Percentiles rank a stretch among this genome's conserved stretches.
Evolutionary conservation across 1,284 basidiomycete genomes (phyloP).

Genomic region (Cerioporus squamosus): DNA sequence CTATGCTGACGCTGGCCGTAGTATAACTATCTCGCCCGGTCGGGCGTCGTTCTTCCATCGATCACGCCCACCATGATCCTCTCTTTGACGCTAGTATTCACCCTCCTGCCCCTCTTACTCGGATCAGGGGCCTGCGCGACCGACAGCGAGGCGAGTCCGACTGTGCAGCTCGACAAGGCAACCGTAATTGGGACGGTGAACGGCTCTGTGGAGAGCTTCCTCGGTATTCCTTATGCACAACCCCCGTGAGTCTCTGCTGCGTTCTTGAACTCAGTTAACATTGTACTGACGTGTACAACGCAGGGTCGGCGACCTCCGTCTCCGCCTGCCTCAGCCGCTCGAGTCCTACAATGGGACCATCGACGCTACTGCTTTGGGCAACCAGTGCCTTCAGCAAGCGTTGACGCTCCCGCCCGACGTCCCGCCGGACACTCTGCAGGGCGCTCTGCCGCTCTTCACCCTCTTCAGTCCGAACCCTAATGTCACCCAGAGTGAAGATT

Average conservation of each 20-base stretch:
- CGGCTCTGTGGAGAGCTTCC: constrained; percentile 39
- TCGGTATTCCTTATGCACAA: constrained; percentile 58
- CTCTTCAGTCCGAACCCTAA: constrained; percentile 10
- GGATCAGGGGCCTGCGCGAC: no score
- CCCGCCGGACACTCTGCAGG: constrained; percentile 31
- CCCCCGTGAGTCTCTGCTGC: constrained; percentile 37
- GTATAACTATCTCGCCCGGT: no score
- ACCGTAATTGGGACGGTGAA: constrained; percentile 20
- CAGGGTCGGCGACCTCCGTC: constrained; percentile 36
- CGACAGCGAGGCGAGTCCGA: neutral
- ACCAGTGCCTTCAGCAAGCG: constrained; percentile 53
- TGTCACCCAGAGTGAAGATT: constrained; percentile 47
- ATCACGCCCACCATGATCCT: no score
- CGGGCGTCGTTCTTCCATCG: no score
- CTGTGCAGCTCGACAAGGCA: constrained; percentile 23
- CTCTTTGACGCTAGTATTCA: no score
- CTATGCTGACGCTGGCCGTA: no score
- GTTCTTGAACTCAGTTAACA: no score
- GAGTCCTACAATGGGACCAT: constrained; percentile 42
- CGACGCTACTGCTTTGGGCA: constrained; percentile 46
- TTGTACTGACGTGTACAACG: neutral
- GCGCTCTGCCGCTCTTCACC: constrained; percentile 39
- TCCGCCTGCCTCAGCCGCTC: constrained; percentile 48
- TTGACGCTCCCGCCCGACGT: constrained; percentile 26
- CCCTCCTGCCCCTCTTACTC: no score